Evolutionary conservation across 108 stramenopile species (phyloP), one percentile per base, ranked within the genome.

Genomic region (Cyclostephanos invisitatus): DNA sequence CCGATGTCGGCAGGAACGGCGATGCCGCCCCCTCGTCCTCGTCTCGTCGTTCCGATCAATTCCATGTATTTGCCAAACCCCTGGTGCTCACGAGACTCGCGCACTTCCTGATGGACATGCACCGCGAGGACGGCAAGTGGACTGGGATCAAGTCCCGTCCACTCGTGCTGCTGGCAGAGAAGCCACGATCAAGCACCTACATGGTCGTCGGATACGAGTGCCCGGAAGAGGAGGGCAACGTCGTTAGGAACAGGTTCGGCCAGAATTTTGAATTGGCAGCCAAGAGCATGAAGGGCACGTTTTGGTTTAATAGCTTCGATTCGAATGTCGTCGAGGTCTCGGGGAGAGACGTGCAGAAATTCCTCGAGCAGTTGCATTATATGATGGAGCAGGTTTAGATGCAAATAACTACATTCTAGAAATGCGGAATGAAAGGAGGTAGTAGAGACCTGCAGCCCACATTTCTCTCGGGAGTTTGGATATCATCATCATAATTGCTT

Each of bases 61-160:
- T 67, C 36, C 91, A 93, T 64, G 51, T 91, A 3, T 93, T 96
- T 67, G 83, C 89, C 53, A 87, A 94, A 63, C 95, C 95, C 2
- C 58, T 92, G 50, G 92, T 90, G 17, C 56, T 96, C 56, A 85
- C 84, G 14, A 81, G 83, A 21, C 77, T 96, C 11, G 96, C 93
- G 8, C 83, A 90, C 44, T 95, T 91, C 51, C 72, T 96, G 44
- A 93, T 96, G 80, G 88, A 91, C 51, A 88, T 96, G 82, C 93
- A 96, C 64, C 88, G 94, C 10, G 94, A 89, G 70, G 93, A 93
- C 70, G 94, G 91, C 53, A 91, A 94, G 68, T 97, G 97, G 97
- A 74, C 86, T 2, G 95, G 93, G 1, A 70, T 64, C 70, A 95
- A 95, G 66, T 72, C 89, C 25, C 86, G 91, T 46, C 97, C 97